Evolutionary conservation across 2,329 filamentous ascomycete species (phyloP).

Genomic region (Pochonia chlamydosporia): DNA sequence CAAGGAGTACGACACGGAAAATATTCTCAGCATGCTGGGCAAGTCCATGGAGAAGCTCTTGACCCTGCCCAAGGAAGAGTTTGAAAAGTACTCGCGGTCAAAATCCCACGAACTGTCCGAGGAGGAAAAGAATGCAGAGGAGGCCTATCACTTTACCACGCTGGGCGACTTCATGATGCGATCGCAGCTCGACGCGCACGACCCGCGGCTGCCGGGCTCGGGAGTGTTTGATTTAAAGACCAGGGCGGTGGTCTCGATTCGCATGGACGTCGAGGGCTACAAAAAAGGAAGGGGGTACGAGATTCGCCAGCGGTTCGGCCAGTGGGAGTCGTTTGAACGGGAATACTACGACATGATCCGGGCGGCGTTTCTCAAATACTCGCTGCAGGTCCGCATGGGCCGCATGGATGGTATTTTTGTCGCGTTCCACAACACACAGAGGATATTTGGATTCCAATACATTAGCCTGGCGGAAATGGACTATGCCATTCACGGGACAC

Average conservation of each 20-base stretch:
- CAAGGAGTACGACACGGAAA: slow-evolving; percentile 81
- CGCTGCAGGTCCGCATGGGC: slow-evolving; percentile 91
- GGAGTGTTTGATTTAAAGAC: slow-evolving; percentile 98
- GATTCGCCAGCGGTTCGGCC: slow-evolving; percentile 67
- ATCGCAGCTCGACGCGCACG: slow-evolving; percentile 88
- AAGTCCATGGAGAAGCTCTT: slow-evolving; percentile 96
- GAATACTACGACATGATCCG: slow-evolving; percentile 98
- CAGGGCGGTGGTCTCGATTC: slow-evolving; percentile 81
- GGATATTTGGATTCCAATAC: slow-evolving; percentile 98
- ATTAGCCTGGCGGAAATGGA: slow-evolving; percentile 85
- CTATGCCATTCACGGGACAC: slow-evolving; percentile 74
- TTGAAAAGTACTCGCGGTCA: slow-evolving; percentile 72
- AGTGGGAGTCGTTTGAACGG: slow-evolving; percentile 87
- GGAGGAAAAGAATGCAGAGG: slow-evolving; percentile 64
- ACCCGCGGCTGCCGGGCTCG: slow-evolving; percentile 77
- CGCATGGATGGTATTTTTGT: slow-evolving; percentile 99
- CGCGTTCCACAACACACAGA: slow-evolving; percentile 88
- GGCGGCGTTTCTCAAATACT: slow-evolving; percentile 92
- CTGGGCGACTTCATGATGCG: slow-evolving; percentile 87
- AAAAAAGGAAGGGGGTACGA: slow-evolving; percentile 80
- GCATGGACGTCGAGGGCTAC: slow-evolving; percentile 73
- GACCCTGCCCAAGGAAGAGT: slow-evolving; percentile 75
- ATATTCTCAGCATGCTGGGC: slow-evolving; percentile 83
- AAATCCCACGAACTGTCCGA: slow-evolving; percentile 64
- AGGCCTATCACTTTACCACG: slow-evolving; percentile 83